These are phyloP conservation scores for Aquilaria malaccensis DNA, from an alignment of 345 rosid genomes.

Conservation along the genomic window DNA sequence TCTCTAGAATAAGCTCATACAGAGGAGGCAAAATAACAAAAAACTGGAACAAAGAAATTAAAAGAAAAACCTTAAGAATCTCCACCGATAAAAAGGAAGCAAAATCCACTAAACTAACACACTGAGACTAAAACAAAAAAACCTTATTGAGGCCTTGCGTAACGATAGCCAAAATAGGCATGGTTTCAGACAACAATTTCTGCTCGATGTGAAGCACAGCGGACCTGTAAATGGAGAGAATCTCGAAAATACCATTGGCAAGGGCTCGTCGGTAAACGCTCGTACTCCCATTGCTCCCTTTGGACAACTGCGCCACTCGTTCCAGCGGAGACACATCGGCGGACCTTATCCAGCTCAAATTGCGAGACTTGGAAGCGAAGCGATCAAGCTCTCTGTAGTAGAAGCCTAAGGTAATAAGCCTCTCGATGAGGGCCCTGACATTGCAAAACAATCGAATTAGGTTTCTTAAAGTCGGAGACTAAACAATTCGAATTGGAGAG, in stretches of 20 bases:
- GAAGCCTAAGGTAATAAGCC: constrained; percentile 79
- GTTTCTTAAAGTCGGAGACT: background rate
- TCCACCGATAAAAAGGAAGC: background rate
- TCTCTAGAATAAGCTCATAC: constrained; percentile 81
- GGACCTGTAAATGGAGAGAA: constrained; percentile 72
- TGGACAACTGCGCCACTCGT: constrained; percentile 40
- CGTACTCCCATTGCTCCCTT: constrained; percentile 25
- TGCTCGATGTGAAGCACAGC: constrained; percentile 91
- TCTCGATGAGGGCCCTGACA: constrained; percentile 77
- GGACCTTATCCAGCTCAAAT: constrained; percentile 83
- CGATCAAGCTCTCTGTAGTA: constrained; percentile 90
- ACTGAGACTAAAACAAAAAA: background rate
- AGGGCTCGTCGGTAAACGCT: constrained; percentile 83
- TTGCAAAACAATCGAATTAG: background rate
- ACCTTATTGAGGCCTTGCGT: constrained; percentile 97
- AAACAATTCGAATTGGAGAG: background rate
- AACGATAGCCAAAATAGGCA: constrained; percentile 74
- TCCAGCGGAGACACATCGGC: constrained; percentile 39
- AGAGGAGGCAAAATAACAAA: constrained; percentile 82
- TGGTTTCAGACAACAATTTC: constrained; percentile 65
- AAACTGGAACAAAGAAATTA: constrained; percentile 42
- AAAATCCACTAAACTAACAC: background rate
- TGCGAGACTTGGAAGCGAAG: constrained; percentile 62
- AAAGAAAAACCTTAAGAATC: background rate
- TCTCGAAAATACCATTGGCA: constrained; percentile 93